Base-by-base conservation (phyloP, 2,329 filamentous ascomycete species). In the Arthrocladium fulminans region DNA sequence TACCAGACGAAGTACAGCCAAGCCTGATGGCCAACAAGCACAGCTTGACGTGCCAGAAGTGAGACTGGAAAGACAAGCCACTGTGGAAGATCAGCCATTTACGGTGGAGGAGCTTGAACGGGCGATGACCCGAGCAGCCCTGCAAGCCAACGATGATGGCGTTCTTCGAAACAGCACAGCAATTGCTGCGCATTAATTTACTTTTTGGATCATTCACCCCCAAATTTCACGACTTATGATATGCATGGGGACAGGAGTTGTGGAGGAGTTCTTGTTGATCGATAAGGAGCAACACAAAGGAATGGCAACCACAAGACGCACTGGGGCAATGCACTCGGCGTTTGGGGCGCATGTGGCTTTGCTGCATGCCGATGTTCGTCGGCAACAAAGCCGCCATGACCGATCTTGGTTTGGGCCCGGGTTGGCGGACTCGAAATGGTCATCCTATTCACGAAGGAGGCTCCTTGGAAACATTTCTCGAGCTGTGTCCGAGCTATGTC, bases 81-180 rank as follows among this genome's bases (percentile, higher is more conserved):
- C 49, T 23, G 49, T 46, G 10, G 44, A 51, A 32, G 55, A 55
- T 29, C 54, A 49, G 5, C 56, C 53, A 19, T 59, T 60, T 29
- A 57, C 55, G 2, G 45, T 45, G 13, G 57, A 56, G 38, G 56
- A 59, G 25, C 55, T 60, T 9, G 52, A 57, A 29, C 46, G 50
- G 34, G 57, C 57, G 17, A 57, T 60, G 55, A 51, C 53, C 10
- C 40, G 47, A 34, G 57, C 55, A 10, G 51, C 55, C 2, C 17
- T 60, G 23, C 52, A 8, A 3, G 5, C 20, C 23, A 20, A 24
- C 13, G 45, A 34, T n/a, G 34, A 29, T 15, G 38, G 38, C 20
- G 32, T 15, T 2, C n/a, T 47, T 25, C 34, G 22, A 10, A 38
- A 47, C 44, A 47, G 13, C 23, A 15, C 39, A 20, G 32, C 32